Base-by-base conservation (phyloP, 192 early-diverging fungal genomes). In the Glomus cerebriforme region DNA sequence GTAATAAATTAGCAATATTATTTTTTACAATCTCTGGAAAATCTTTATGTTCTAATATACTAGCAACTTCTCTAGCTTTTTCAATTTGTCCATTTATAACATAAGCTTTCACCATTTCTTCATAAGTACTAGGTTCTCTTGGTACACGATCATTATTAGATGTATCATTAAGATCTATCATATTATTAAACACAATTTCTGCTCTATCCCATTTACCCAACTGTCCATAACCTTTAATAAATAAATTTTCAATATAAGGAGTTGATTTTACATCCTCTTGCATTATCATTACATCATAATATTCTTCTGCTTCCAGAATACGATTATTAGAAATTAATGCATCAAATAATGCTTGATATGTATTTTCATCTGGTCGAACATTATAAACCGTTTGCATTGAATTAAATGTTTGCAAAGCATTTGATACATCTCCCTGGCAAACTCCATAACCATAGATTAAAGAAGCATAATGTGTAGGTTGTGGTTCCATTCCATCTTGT, bases 91-190 rank as follows among this genome's bases (percentile, higher is more conserved):
- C 79, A 68, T 85, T 87, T 35, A 86, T 83, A 34, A 88, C 24
- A 54, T 88, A 89, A 34, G 84, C 86, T 35, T 85, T 81, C 5
- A 90, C 82, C 89, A 90, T 88, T 65, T 86, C 86, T 66, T 88
- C 86, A 82, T 86, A 90, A 15, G 88, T 90, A 78, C 86, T 89
- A 0, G 89, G 89, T 54, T 89, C 89, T 67, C 87, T 84, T 35
- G 85, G 69, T 58, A 90, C 83, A 75, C 62, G 37, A 7, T 77
- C 69, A 1, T 78, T 35, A 12, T 59, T 10, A 22, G 79, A 78
- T 12, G 75, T 60, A 22, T 69, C 58, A 73, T 80, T 78, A 19
- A 83, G 78, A 63, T 90, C 89, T 17, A 65, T 49, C 89, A 90
- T 90, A 9, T 66, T 63, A 15, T 87, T 75, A 60, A 90, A 90